These are phyloP conservation scores for Yamadazyma phyllophila DNA, from an alignment of 805 yeast genomes.

Conservation along the genomic window DNA sequence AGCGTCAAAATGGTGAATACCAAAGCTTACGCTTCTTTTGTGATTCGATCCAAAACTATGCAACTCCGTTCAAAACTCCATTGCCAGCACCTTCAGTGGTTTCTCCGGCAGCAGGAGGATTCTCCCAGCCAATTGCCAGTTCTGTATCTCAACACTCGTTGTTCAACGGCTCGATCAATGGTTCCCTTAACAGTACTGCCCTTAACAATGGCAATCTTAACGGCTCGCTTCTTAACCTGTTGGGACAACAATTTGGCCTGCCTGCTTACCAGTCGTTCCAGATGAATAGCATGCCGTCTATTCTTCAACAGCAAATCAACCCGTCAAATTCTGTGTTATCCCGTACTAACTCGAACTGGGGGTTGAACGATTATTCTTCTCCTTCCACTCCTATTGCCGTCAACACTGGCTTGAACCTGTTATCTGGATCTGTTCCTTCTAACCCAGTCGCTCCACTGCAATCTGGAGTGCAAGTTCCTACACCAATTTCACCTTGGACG, in stretches of 20 bases:
- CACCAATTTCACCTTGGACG: conserved; percentile 44
- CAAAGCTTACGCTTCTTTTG: conserved; percentile 54
- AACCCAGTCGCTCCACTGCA: background rate
- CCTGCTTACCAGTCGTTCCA: conserved; percentile 9
- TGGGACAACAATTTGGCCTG: conserved; percentile 7
- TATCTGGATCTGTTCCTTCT: background rate
- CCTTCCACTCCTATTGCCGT: conserved; percentile 12
- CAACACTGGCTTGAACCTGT: conserved; percentile 1
- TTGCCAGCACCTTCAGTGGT: conserved; percentile 32
- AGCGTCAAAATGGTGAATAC: conserved; percentile 58
- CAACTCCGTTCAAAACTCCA: conserved; percentile 63
- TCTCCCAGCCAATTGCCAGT: conserved; percentile 1
- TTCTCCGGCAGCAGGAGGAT: background rate
- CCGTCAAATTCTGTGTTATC: conserved; percentile 32
- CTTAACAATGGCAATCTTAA: conserved; percentile 1
- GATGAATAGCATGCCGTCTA: conserved; percentile 26
- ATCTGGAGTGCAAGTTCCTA: conserved; percentile 17
- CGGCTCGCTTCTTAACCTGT: conserved; percentile 5
- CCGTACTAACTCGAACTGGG: conserved; percentile 41
- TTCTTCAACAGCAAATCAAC: conserved; percentile 32
- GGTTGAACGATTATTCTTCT: conserved; percentile 24
- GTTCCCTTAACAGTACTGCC: background rate
- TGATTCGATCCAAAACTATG: conserved; percentile 44
- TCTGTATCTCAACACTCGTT: background rate
- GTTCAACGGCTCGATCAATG: background rate